Percentiles rank a stretch among this genome's conserved stretches.
These are phyloP conservation scores for Didymella keratinophila DNA, from an alignment of 2,329 filamentous ascomycete species.

Conservation along the genomic window DNA sequence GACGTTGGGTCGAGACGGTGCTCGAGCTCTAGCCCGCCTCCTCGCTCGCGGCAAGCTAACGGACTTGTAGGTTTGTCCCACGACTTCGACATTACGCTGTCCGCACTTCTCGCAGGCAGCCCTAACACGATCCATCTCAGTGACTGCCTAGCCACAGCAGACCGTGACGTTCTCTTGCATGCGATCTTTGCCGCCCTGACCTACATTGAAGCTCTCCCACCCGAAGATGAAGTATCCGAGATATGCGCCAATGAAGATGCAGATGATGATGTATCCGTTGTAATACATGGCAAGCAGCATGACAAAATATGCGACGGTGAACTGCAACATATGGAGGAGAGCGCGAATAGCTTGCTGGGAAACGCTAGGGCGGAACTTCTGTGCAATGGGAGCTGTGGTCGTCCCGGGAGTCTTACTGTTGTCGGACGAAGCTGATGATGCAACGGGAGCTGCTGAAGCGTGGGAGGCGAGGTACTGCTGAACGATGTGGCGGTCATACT, in stretches of 20 bases:
- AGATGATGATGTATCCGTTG: slow-evolving; percentile 73
- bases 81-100: neutral
- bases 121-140: neutral
- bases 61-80: neutral
- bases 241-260: slow-evolving; percentile 49
- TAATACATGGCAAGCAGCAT: slow-evolving; percentile 77
- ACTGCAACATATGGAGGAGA: slow-evolving; percentile 75
- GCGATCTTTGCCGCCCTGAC: slow-evolving; percentile 36
- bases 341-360: slow-evolving; percentile 75
- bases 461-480: slow-evolving; percentile 55
- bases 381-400: slow-evolving; percentile 10
- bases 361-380: slow-evolving; percentile 62
- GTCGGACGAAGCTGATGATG: slow-evolving; percentile 29
- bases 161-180: slow-evolving; percentile 48
- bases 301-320: slow-evolving; percentile 79
- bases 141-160: slow-evolving; percentile 40
- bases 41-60: neutral
- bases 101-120: neutral
- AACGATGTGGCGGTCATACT: slow-evolving; percentile 75
- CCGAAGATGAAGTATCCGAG: slow-evolving; percentile 49
- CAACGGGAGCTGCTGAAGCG: neutral
- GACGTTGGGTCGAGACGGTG: neutral
- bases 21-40: slow-evolving; percentile 1
- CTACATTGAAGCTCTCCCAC: slow-evolving; percentile 45
- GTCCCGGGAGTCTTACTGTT: slow-evolving; percentile 25